Base-by-base conservation (phyloP, 495 filamentous ascomycete species). In the Tuber aestivum region DNA sequence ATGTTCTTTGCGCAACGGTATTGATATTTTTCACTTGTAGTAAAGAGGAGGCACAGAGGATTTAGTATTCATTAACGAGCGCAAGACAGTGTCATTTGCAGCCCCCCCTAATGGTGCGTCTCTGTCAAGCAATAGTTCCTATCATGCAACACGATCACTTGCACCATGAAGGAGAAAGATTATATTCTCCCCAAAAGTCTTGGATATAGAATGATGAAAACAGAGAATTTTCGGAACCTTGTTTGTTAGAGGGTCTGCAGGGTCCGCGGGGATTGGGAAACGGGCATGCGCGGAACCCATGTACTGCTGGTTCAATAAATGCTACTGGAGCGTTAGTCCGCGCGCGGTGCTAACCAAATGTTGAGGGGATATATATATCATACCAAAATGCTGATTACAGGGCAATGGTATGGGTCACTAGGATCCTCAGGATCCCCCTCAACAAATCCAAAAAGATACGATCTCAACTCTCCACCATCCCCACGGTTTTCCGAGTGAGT, bases 1-100 rank as follows among this genome's bases (percentile, higher is more conserved):
- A 99, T 87, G 82, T 99, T 96, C 83, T 99, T 99, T 32, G 93
- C 97, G 82, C 97, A 99, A 84, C 98, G 98, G 84, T 98, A 99
- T 83, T 99, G 96, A 84, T 94, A 92, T 1, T 95, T 99, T 41
- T 91, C 89, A 6, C 89, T 88, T 18, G 93, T 97, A 14, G 94
- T 97, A 84, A 98, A 98, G 16, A 98, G 88, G 61, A 99, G 89
- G 84, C 97, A 99, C 41, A 99, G 87, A 27, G 97, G 89, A 82
- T 99, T 99, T 69, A 99, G 87, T 72, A 97, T 98, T 6, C n/a
- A n/a, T n/a, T n/a, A n/a, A n/a, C n/a, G n/a, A n/a, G n/a, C n/a
- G n/a, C n/a, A n/a, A n/a, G 98, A 88, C 27, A 99, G 89, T n/a
- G n/a, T n/a, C n/a, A n/a, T 83, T 88, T 90, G 71, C 72, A 16